A percentile compares a stretch with the other conserved stretches of the same genome.
Conservation (phyloP, 768 basidiomycete genomes). For the Xerocomus potaroensis region DNA sequence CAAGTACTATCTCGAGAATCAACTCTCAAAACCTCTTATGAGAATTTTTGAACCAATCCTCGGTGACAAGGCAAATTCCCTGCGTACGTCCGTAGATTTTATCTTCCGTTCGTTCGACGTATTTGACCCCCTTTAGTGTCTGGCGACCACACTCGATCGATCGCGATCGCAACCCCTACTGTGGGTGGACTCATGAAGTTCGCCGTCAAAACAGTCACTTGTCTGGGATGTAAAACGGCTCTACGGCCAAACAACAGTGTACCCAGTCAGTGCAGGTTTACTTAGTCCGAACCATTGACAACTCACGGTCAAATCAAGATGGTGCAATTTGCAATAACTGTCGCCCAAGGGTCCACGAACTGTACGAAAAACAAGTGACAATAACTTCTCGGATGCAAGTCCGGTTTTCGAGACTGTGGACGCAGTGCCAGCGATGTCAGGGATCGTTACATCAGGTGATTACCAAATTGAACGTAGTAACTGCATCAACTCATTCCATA, state of each 20-base stretch:
- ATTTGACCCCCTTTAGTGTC: slow-evolving; percentile 54
- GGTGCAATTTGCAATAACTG: slow-evolving; percentile 97
- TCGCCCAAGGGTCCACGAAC: slow-evolving; percentile 73
- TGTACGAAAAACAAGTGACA: slow-evolving; percentile 87
- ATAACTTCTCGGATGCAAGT: slow-evolving; percentile 79
- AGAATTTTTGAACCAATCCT: slow-evolving; percentile 98
- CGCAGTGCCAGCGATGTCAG: slow-evolving; percentile 98
- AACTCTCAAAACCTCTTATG: slow-evolving; percentile 94
- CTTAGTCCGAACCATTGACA: neutral
- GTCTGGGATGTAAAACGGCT: slow-evolving; percentile 93
- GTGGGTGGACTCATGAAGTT: slow-evolving; percentile 99
- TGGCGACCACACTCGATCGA: slow-evolving; percentile 93
- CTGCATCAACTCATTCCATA: neutral
- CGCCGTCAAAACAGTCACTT: slow-evolving; percentile 92
- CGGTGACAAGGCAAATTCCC: slow-evolving; percentile 81
- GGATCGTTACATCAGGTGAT: slow-evolving; percentile 95
- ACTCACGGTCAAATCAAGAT: slow-evolving; percentile 40
- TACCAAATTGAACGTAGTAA: neutral
- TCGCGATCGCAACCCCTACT: slow-evolving; percentile 94
- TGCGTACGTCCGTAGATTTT: slow-evolving; percentile 51
- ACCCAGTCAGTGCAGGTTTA: slow-evolving; percentile 42
- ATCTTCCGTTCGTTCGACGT: neutral
- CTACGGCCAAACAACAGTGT: slow-evolving; percentile 74
- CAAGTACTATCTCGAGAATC: slow-evolving; percentile 96
- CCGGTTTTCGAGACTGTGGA: slow-evolving; percentile 93